Base-by-base conservation (phyloP, 148 eudicot genomes). In the Heliosperma pusillum region DNA sequence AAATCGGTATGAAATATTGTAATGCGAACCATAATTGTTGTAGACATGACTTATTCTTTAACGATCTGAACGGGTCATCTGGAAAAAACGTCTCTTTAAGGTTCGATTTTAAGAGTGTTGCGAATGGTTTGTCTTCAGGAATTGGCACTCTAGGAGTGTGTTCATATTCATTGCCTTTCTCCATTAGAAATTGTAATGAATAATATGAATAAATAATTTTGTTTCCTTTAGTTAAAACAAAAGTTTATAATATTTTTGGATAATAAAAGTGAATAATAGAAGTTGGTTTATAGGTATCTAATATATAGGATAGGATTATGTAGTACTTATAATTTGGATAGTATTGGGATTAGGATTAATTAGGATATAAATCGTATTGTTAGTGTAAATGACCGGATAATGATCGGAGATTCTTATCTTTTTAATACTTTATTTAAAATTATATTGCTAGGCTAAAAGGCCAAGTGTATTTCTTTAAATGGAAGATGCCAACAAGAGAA, bases 11-110 rank as follows among this genome's bases (percentile, higher is more conserved):
- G 58, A 88, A 85, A 71, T 89, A 89, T 73, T 88, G 89, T 42
- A 89, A 73, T 16, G 76, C 87, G 2, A 86, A 45, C 0, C 71
- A 27, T 24, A 86, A 13, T 30, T 73, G 84, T 11, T 77, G 72
- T 2, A 55, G 19, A 0, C 56, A 40, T 1, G 91, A 77, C 22
- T 89, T 89, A 53, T 84, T 84, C 58, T 78, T 79, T 69, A 83
- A 77, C 33, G 19, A 70, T 40, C 87, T 76, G 72, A 87, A 84
- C 2, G 90, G 93, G 61, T 89, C 93, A 66, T 87, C 93, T 0
- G 93, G 90, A 50, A 89, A 87, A 27, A 89, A 82, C 1, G 87
- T 86, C 77, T 89, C 90, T 69, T 84, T 87, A 0, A 89, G 61
- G 69, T 84, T 79, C 0, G 86, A 71, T 66, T 72, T 81, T 2